Percentiles rank a stretch among this genome's conserved stretches.
Evolutionary conservation across 176 grass and related monocot species (phyloP).

Genomic region (Carex kokanica): DNA sequence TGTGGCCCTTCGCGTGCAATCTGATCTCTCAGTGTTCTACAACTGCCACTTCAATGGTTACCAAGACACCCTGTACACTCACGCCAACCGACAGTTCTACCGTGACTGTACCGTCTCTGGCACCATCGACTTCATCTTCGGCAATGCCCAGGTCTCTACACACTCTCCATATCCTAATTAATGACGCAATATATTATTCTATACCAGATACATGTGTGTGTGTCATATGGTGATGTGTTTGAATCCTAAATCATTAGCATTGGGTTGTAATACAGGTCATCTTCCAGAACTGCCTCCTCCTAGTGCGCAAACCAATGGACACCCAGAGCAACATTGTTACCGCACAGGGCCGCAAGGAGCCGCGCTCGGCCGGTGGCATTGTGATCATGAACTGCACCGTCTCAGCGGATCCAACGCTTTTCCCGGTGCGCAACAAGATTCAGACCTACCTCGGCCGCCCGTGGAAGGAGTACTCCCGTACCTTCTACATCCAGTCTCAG

Average conservation of each 20-base stretch:
- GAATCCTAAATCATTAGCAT: background rate
- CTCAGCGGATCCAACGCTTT: conserved; percentile 44
- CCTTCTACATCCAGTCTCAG: conserved; percentile 67
- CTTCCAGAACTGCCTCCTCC: conserved; percentile 59
- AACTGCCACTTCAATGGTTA: conserved; percentile 61
- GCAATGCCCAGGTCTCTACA: conserved; percentile 42
- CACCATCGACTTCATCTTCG: conserved; percentile 74
- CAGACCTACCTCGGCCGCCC: conserved; percentile 69
- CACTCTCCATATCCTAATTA: background rate
- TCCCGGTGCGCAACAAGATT: conserved; percentile 25
- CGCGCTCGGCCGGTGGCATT: conserved; percentile 37
- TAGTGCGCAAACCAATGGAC: conserved; percentile 48
- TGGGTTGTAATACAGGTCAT: conserved; percentile 27
- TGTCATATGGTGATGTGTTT: background rate
- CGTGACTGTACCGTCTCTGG: conserved; percentile 49
- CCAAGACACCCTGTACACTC: conserved; percentile 79
- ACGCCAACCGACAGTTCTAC: conserved; percentile 73
- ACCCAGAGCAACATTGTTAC: conserved; percentile 77
- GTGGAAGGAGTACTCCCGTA: conserved; percentile 87
- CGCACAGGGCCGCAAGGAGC: conserved; percentile 59
- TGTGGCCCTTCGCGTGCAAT: conserved; percentile 55
- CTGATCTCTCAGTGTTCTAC: conserved; percentile 62
- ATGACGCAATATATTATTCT: background rate
- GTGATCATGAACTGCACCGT: conserved; percentile 82
- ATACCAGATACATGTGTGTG: background rate